A percentile compares a stretch with the other conserved stretches of the same genome.
These are phyloP conservation scores for Sporothrix dimorphospora DNA, from an alignment of 2,329 filamentous ascomycete species.

Conservation along the genomic window DNA sequence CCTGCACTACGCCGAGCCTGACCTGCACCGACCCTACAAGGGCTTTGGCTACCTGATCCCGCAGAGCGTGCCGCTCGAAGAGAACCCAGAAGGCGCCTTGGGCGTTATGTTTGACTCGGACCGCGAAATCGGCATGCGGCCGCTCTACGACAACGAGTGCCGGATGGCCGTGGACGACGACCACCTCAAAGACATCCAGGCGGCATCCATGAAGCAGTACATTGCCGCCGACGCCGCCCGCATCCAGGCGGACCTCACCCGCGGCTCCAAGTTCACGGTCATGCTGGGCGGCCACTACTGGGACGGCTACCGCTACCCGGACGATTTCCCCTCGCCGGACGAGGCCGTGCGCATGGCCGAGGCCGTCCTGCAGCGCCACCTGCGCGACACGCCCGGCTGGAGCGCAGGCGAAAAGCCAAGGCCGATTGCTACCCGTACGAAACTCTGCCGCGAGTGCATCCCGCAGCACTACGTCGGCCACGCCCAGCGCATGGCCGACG, in stretches of 20 bases:
- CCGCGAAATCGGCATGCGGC: constrained; percentile 45
- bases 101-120: constrained; percentile 92
- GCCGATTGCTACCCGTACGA: constrained; percentile 55
- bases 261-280: constrained; percentile 78
- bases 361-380: constrained; percentile 70
- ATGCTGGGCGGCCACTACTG: constrained; percentile 96
- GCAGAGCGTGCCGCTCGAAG: constrained; percentile 50
- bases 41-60: constrained; percentile 96
- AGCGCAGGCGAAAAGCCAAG: constrained; percentile 47
- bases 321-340: constrained; percentile 63
- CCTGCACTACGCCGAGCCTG: constrained; percentile 72
- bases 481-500: constrained; percentile 59
- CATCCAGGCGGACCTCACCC: constrained; percentile 32
- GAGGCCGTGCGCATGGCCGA: constrained; percentile 72
- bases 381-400: constrained; percentile 44
- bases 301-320: constrained; percentile 53
- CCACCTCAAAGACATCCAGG: not conserved
- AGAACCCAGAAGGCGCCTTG: constrained; percentile 52
- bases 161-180: not conserved
- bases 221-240: not conserved
- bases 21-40: constrained; percentile 61
- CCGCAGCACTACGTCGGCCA: constrained; percentile 90
- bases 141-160: constrained; percentile 52
- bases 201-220: not conserved
- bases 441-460: constrained; percentile 71